These are phyloP conservation scores for Hevea brasiliensis DNA, from an alignment of 345 rosid genomes.

Conservation along the genomic window DNA sequence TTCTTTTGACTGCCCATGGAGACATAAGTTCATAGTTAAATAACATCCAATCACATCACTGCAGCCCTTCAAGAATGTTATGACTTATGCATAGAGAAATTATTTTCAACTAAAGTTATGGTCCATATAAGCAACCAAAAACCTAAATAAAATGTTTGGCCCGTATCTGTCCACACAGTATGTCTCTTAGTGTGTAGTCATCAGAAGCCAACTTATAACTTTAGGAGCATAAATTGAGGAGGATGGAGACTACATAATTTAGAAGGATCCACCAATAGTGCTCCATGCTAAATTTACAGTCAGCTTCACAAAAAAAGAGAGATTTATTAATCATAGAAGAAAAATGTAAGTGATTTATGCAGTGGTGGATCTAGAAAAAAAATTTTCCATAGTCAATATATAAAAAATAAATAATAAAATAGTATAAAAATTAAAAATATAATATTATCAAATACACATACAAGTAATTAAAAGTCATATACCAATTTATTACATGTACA, in stretches of 20 bases:
- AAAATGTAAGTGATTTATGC: too few species aligned
- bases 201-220: slow-evolving; percentile 68
- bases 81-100: too few species aligned
- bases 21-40: neutral
- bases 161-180: slow-evolving; percentile 94
- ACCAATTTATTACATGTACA: too few species aligned
- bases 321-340: neutral
- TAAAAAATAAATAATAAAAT: too few species aligned
- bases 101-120: neutral
- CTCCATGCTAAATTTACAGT: slow-evolving; percentile 3
- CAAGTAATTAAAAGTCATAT: too few species aligned
- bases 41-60: slow-evolving; percentile 2
- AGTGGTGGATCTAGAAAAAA: too few species aligned
- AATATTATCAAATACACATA: too few species aligned
- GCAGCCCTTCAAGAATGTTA: neutral
- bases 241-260: slow-evolving; percentile 1
- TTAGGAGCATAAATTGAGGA: slow-evolving; percentile 66
- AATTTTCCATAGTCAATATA: too few species aligned
- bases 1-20: neutral
- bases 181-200: slow-evolving; percentile 65
- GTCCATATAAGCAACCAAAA: neutral
- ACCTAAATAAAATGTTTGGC: slow-evolving; percentile 46
- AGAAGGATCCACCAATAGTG: slow-evolving; percentile 16
- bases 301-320: neutral
- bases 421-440: too few species aligned